Base-by-base conservation (phyloP, 139 green algal species). In the Chloropicon primus region DNA sequence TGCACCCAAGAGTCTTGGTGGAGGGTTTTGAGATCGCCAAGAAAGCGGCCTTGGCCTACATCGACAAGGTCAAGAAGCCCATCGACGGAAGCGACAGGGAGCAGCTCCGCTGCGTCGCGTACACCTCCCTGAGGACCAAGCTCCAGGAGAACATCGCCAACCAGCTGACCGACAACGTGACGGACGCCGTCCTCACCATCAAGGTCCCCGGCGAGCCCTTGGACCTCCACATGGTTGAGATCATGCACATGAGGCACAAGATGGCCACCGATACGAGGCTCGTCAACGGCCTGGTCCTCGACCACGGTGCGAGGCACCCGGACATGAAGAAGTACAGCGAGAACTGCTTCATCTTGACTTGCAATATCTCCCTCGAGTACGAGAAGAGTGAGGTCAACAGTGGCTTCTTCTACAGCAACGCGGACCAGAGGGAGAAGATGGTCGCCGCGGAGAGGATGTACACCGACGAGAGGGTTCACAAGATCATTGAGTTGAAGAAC, bases 241-340 rank as follows among this genome's bases (percentile, higher is more conserved):
- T 97, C 74, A 97, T 99, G 96, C 88, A 95, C 86, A 99, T 99
- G 95, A 85, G 87, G 23, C 95, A 99, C 87, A 96, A 97, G 82
- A 83, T 98, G 73, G 95, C 96, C 84, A 73, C 54, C 25, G 95
- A 99, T 87, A 97, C 95, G 2, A 85, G 83, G 21, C 89, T 99
- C 77, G 83, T 99, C 2, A 83, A 89, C 24, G 95, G 95, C 1
- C 84, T 99, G 76, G 95, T 99, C 77, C 84, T 99, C 77, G 95
- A 99, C 84, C 95, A 99, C 84, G 95, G 95, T 27, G 76, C 89
- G 1, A 85, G 95, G 53, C 95, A 99, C 86, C 95, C 96, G 1
- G 95, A 98, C 89, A 99, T 99, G 95, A 92, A 92, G 72, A 97
- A 97, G 85, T 88, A 90, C 73, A 79, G 97, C 29, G 92, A 97